A percentile compares a stretch with the other conserved stretches of the same genome.
Evolutionary conservation across 441 rosid genomes (phyloP).

Genomic region (Pelargonium citronellum): DNA sequence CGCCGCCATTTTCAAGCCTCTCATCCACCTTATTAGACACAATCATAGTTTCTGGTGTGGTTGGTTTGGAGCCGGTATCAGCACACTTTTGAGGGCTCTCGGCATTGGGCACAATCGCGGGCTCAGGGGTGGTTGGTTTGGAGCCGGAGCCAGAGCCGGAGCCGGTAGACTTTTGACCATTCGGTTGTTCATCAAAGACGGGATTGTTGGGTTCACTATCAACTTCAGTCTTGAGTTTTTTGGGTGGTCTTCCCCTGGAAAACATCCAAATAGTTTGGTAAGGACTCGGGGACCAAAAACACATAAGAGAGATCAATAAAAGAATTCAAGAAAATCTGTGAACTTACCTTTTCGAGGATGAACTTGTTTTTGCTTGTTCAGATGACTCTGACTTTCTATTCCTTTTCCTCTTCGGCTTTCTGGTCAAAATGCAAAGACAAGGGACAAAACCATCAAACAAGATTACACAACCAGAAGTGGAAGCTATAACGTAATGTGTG

Average conservation of each 20-base stretch:
- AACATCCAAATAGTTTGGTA: conserved; percentile 13
- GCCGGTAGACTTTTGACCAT: background rate
- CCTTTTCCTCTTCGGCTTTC: conserved; percentile 15
- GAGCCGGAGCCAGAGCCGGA: background rate
- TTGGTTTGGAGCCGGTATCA: no score
- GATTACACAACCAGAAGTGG: background rate
- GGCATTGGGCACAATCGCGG: no score
- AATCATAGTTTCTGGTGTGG: no score
- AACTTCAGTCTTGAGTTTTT: conserved; percentile 18
- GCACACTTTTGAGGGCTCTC: no score
- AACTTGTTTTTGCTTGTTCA: conserved; percentile 17
- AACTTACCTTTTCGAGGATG: conserved; percentile 27
- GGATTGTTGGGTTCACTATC: background rate
- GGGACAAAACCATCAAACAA: conserved; percentile 5
- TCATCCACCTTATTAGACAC: no score
- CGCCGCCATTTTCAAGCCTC: no score
- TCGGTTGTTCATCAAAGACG: background rate
- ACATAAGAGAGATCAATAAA: background rate
- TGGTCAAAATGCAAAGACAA: conserved; percentile 14
- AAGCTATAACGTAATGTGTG: no score
- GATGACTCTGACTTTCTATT: conserved; percentile 16
- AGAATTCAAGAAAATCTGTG: background rate
- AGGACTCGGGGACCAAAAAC: background rate
- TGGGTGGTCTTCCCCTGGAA: conserved; percentile 26
- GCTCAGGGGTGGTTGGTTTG: background rate